phyloP scores from a whole-genome alignment of 2,329 filamentous ascomycete species.

The Ophiosphaerella herpotricha region DNA sequence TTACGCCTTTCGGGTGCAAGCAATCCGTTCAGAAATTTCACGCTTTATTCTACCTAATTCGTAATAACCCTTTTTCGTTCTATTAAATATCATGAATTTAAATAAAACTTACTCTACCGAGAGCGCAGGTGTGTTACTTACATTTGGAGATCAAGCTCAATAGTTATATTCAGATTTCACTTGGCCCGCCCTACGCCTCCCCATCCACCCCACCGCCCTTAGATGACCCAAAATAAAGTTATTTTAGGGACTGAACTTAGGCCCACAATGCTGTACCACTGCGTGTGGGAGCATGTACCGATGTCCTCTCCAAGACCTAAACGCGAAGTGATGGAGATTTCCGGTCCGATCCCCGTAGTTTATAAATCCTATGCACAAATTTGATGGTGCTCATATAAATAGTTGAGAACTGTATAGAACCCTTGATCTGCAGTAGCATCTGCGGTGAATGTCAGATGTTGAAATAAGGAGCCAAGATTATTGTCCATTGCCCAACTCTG shows the following conservation, averaged over 20 bases:
- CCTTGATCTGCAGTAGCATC: conserved; percentile 11
- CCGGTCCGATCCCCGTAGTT: conserved; percentile 6
- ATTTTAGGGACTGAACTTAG: conserved; percentile 3
- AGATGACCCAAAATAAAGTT: conserved; percentile 10
- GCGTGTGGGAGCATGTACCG: conserved; percentile 16
- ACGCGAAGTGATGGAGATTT: conserved; percentile 5
- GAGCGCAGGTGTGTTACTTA: too few relatives aligned
- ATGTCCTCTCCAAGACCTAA: conserved; percentile 16
- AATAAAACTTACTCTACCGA: too few relatives aligned
- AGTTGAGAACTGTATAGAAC: conserved; percentile 14
- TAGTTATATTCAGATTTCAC: conserved; percentile 9
- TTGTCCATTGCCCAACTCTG: conserved; percentile 3
- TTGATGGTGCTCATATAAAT: conserved; percentile 10
- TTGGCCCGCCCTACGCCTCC: conserved; percentile 7
- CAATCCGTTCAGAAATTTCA: too few relatives aligned
- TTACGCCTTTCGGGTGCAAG: too few relatives aligned
- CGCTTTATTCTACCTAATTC: too few relatives aligned
- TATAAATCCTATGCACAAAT: conserved; percentile 17
- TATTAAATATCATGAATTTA: too few relatives aligned
- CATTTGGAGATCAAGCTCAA: not conserved
- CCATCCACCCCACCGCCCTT: conserved; percentile 15
- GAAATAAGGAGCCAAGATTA: conserved; percentile 4
- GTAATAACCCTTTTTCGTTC: too few relatives aligned
- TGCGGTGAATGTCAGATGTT: conserved; percentile 16
- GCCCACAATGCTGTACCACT: conserved; percentile 2